Base-by-base conservation (phyloP, 2,329 filamentous ascomycete species). In the Alternaria brassicae region DNA sequence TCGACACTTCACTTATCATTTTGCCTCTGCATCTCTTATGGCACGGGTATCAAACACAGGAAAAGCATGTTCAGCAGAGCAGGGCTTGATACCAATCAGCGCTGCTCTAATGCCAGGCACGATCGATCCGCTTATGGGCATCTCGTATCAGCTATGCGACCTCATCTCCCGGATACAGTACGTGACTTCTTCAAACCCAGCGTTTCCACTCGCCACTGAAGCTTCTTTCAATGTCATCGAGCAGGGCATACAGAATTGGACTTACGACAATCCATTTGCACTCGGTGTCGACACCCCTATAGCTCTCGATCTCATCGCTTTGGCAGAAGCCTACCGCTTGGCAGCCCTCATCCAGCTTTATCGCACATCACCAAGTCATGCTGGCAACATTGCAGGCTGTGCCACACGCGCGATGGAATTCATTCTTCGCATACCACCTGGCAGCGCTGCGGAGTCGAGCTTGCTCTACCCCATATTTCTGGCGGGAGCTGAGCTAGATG, bases 1-100 rank as follows among this genome's bases (percentile, higher is more conserved):
- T 41, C 66, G 75, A 1, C 75, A 77, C 60, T 77, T 77, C 51
- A 77, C 75, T 7, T 77, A 77, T 50, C 73, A 77, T 54, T 73
- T 74, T 47, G 72, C 70, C 12, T 75, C 73, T 59, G 74, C 74
- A 10, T 75, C 75, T 1, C 63, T 77, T 7, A 77, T 77, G 74
- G 66, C 70, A 2, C 62, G 68, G 30, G 71, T 76, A 1, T 69
- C 71, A 13, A 63, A 65, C 23, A 48, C 61, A 7, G 53, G 66
- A 3, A 30, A 66, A 6, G 49, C 61, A 2, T 56, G 59, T 7
- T 62, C 65, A 2, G 32, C 63, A 15, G 70, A 75, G 15, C 63
- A 62, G 12, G 65, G 71, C 9, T 40, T 71, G 13, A 47, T 68
- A 5, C 65, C 65, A 2, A 58, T 69, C 34, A 65, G 57, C n/a